phyloP scores from a whole-genome alignment of 176 grass and related monocot species.

The Triticum turgidum region DNA sequence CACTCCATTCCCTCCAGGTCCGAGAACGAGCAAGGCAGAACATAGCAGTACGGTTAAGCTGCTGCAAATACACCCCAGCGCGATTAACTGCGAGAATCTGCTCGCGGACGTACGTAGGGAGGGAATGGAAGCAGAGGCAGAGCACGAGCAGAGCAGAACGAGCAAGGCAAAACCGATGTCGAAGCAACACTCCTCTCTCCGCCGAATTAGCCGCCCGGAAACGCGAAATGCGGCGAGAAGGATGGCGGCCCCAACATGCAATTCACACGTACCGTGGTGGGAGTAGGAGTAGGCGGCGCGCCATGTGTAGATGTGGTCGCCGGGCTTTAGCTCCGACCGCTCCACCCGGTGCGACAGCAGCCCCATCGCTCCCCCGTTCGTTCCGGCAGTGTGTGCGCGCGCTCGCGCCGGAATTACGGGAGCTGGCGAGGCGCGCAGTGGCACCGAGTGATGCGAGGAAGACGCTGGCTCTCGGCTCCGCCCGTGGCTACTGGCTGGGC shows the following conservation, averaged over 20 bases:
- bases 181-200: not conserved
- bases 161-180: not conserved
- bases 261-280: conserved; percentile 60
- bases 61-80: not conserved
- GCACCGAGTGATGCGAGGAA: not conserved
- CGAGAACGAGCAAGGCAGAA: no score
- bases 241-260: not conserved
- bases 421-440: not conserved
- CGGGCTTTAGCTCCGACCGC: conserved; percentile 59
- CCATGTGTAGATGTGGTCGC: conserved; percentile 95
- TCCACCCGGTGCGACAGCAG: conserved; percentile 50
- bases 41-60: not conserved
- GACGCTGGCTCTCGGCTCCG: not conserved
- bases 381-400: not conserved
- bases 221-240: not conserved
- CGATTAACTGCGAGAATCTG: not conserved
- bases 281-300: conserved; percentile 60
- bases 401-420: not conserved
- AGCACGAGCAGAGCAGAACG: not conserved
- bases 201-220: not conserved
- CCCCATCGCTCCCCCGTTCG: conserved; percentile 29
- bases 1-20: not conserved
- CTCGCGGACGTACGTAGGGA: not conserved
- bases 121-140: not conserved
- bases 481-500: not conserved